Conservation (phyloP, 163 green algal species). For the Scenedesmus sp. region DNA sequence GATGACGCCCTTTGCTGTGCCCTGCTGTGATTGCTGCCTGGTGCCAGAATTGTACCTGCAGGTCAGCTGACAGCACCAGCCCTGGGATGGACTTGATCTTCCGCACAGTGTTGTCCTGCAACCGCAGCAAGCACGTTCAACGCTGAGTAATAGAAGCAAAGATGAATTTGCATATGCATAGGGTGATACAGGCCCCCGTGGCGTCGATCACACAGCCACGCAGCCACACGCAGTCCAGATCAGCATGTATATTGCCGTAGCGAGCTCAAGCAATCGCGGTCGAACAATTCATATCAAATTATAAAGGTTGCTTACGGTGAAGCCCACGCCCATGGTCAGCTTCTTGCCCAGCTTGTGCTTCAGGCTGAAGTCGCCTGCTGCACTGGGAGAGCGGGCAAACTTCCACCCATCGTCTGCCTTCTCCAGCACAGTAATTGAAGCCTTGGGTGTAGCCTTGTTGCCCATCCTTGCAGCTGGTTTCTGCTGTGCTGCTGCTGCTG, state of each 20-base stretch:
- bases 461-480: background rate
- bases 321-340: conserved; percentile 52
- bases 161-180: background rate
- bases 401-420: conserved; percentile 42
- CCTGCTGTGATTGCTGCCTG: background rate
- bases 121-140: background rate
- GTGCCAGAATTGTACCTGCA: conserved; percentile 39
- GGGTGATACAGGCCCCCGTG: background rate
- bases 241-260: background rate
- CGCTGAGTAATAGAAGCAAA: background rate
- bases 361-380: conserved; percentile 38
- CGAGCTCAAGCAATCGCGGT: background rate
- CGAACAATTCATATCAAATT: background rate
- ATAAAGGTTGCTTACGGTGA: conserved; percentile 26
- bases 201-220: background rate
- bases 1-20: background rate
- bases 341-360: conserved; percentile 58
- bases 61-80: conserved; percentile 52
- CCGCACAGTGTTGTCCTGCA: conserved; percentile 55
- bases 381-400: conserved; percentile 28
- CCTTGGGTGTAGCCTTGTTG: conserved; percentile 51
- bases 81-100: conserved; percentile 56
- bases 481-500: conserved; percentile 5
- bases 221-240: conserved; percentile 1
- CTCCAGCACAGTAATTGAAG: conserved; percentile 38